These are phyloP conservation scores for Xylaria castorea DNA, from an alignment of 495 filamentous ascomycete species.

Conservation along the genomic window DNA sequence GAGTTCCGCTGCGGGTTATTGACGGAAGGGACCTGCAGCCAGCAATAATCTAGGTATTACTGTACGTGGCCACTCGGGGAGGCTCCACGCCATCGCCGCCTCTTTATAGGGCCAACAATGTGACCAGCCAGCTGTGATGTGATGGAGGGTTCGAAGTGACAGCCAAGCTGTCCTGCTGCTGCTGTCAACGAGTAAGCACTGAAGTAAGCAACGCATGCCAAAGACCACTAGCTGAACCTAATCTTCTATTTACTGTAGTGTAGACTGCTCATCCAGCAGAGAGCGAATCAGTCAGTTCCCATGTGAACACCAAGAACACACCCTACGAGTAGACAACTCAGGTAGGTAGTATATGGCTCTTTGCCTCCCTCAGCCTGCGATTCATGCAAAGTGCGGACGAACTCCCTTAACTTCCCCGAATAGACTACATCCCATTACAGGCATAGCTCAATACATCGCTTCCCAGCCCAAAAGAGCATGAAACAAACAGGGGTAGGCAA, in stretches of 20 bases:
- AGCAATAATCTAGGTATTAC: constrained; percentile 26
- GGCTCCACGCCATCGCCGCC: constrained; percentile 22
- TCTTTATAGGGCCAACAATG: constrained; percentile 3
- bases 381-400: background rate
- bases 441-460: background rate
- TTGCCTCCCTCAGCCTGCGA: background rate
- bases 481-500: constrained; percentile 20
- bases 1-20: constrained; percentile 8
- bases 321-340: background rate
- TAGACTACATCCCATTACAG: constrained; percentile 1
- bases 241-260: background rate
- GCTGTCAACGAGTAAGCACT: background rate
- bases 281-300: background rate
- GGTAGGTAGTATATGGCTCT: background rate
- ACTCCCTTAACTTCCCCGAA: constrained; percentile 4
- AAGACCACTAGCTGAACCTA: background rate
- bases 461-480: background rate
- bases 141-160: constrained; percentile 11
- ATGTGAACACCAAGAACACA: background rate
- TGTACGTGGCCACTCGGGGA: constrained; percentile 19
- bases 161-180: background rate
- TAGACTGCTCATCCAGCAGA: background rate
- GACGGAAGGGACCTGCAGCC: constrained; percentile 1
- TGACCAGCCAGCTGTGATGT: constrained; percentile 9
- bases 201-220: background rate